These are phyloP conservation scores for Pholiota molesta DNA, from an alignment of 768 basidiomycete species.

Conservation along the genomic window DNA sequence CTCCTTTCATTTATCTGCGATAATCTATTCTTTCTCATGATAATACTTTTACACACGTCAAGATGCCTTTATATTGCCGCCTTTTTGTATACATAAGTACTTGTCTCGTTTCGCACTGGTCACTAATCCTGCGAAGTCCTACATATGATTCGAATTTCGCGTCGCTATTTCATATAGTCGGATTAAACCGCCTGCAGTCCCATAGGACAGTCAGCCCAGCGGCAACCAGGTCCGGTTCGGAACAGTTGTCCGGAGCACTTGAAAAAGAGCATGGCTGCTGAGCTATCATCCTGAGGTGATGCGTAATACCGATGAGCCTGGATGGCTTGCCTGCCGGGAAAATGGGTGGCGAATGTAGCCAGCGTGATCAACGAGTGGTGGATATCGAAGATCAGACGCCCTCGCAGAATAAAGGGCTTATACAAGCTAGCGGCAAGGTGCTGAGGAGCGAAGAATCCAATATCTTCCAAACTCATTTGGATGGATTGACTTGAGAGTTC, in stretches of 20 bases:
- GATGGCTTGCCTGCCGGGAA: background rate
- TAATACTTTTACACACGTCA: background rate
- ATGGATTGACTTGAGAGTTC: background rate
- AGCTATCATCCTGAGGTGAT: background rate
- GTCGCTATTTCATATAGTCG: background rate
- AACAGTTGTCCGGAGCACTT: background rate
- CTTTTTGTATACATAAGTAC: background rate
- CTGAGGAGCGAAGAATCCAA: background rate
- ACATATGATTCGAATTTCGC: background rate
- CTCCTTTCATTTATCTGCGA: background rate
- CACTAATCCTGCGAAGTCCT: too few relatives aligned
- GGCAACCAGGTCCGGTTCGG: background rate
- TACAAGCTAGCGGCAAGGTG: too few relatives aligned
- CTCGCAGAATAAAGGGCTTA: too few relatives aligned
- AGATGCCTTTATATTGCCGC: background rate
- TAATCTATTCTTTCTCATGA: background rate
- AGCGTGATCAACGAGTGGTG: background rate
- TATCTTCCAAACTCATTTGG: constrained; percentile 3
- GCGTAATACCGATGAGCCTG: background rate
- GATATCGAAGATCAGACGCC: background rate
- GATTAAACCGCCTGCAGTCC: background rate
- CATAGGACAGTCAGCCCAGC: background rate
- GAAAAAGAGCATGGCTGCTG: background rate
- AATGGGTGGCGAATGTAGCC: background rate
- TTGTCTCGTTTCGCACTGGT: background rate